Conservation (phyloP, 805 yeast species). For the Candida boleticola region DNA sequence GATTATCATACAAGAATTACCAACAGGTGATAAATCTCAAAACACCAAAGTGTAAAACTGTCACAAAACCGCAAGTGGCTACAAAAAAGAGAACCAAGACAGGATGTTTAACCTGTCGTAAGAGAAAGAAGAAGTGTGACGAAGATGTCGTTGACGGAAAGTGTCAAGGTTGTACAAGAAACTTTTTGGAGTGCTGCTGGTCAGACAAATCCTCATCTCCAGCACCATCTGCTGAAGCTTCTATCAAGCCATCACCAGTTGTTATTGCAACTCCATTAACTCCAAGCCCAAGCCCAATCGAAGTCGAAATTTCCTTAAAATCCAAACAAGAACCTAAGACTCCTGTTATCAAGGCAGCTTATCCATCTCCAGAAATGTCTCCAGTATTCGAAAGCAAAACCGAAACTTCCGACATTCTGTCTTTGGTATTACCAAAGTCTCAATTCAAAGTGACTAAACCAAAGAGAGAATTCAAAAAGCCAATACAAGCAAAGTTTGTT, state of each 20-base stretch:
- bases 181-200: constrained; percentile 46
- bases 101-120: constrained; percentile 61
- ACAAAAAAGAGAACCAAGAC: constrained; percentile 41
- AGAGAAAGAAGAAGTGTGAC: constrained; percentile 65
- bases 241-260: neutral
- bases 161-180: constrained; percentile 44
- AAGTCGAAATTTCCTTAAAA: neutral
- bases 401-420: constrained; percentile 2
- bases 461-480: neutral
- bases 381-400: constrained; percentile 2
- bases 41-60: constrained; percentile 14
- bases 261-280: neutral
- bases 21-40: constrained; percentile 35
- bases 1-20: constrained; percentile 30
- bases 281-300: neutral
- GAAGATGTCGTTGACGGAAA: constrained; percentile 43
- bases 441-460: constrained; percentile 5
- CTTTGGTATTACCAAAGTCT: constrained; percentile 1
- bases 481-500: constrained; percentile 9
- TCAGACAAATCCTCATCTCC: constrained; percentile 16
- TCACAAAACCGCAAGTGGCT: constrained; percentile 2
- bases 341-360: neutral
- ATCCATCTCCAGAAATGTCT: constrained; percentile 6
- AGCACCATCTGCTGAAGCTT: neutral
- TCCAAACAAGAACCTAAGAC: neutral